These are phyloP conservation scores for Vitis hybrid DNA, from an alignment of 177 flowering plant species.

Conservation along the genomic window DNA sequence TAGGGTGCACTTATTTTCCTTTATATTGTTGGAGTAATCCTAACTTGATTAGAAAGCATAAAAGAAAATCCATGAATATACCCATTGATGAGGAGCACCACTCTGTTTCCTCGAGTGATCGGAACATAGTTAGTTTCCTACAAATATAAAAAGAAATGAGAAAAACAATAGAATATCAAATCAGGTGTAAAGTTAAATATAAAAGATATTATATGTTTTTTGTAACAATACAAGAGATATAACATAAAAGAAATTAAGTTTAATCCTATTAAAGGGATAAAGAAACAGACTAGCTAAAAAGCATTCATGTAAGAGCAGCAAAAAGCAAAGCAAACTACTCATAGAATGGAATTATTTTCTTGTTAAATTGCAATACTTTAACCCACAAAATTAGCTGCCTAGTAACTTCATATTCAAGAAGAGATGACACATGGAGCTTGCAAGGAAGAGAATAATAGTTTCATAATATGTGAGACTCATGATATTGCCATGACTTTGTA, in stretches of 20 bases:
- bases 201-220: too few species aligned
- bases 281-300: not conserved
- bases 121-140: constrained; percentile 93
- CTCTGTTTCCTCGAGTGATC: constrained; percentile 79
- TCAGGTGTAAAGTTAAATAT: not conserved
- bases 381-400: not conserved
- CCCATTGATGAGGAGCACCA: constrained; percentile 93
- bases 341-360: not conserved
- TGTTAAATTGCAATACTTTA: not conserved
- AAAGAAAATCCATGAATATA: constrained; percentile 26
- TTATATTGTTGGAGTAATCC: not conserved
- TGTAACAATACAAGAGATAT: too few species aligned
- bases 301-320: not conserved
- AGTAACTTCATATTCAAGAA: not conserved
- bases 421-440: not conserved
- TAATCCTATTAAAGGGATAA: too few species aligned
- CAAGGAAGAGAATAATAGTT: not conserved
- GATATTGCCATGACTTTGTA: too few species aligned
- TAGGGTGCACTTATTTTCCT: not conserved
- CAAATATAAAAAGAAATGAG: constrained; percentile 10
- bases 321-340: not conserved
- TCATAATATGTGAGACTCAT: too few species aligned
- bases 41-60: not conserved
- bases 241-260: too few species aligned
- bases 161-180: not conserved